These are phyloP conservation scores for Saccharomycopsis sp. DNA, from an alignment of 805 yeast species.

Conservation along the genomic window DNA sequence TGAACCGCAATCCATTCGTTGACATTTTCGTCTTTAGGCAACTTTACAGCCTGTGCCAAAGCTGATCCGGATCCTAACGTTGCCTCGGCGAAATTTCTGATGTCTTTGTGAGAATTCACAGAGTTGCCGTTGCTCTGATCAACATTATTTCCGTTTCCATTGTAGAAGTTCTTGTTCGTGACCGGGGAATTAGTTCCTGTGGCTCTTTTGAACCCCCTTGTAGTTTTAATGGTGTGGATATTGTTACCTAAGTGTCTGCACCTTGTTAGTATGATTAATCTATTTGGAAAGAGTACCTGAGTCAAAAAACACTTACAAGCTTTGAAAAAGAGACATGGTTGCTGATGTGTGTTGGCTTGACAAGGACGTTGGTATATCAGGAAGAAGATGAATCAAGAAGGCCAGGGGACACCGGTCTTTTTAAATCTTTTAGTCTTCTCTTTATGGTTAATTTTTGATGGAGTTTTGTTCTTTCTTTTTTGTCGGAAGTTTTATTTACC, in stretches of 20 bases:
- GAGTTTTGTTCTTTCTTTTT: neutral
- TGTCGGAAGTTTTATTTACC: neutral
- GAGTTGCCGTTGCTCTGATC: constrained; percentile 25
- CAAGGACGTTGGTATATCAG: neutral
- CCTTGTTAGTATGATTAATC: neutral
- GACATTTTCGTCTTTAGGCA: constrained; percentile 87
- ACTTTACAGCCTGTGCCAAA: constrained; percentile 83
- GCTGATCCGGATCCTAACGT: constrained; percentile 92
- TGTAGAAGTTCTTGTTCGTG: constrained; percentile 22
- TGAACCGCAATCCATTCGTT: constrained; percentile 97
- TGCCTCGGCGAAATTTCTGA: constrained; percentile 86
- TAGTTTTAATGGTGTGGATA: constrained; percentile 41
- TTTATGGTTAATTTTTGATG: neutral
- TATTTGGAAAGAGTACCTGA: neutral
- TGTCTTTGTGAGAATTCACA: constrained; percentile 57
- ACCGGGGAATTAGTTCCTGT: constrained; percentile 8
- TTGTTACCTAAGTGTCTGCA: constrained; percentile 34
- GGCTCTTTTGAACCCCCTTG: constrained; percentile 40
- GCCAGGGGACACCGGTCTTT: too few relatives aligned
- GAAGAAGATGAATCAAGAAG: neutral
- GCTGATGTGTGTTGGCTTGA: neutral
- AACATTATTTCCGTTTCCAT: constrained; percentile 14
- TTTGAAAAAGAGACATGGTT: constrained; percentile 27
- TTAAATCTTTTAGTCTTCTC: too few relatives aligned
- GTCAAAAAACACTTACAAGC: constrained; percentile 24